Percentiles rank a stretch among this genome's conserved stretches.
These are phyloP conservation scores for Yamadazyma ubonensis DNA, from an alignment of 805 yeast genomes.

Conservation along the genomic window DNA sequence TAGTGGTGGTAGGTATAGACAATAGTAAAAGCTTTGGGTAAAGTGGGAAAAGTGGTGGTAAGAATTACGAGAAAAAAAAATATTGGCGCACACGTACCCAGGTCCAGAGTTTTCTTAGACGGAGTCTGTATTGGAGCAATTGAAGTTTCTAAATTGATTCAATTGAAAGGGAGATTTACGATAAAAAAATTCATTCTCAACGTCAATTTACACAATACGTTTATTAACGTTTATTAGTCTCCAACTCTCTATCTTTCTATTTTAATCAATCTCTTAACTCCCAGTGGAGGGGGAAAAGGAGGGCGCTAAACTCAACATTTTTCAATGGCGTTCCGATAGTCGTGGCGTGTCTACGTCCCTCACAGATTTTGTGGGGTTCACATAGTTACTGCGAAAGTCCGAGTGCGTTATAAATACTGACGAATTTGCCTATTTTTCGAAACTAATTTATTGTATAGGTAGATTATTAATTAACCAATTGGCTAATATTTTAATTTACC, in stretches of 20 bases:
- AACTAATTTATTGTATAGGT: not conserved
- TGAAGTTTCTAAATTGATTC: too few relatives aligned
- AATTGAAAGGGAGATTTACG: too few relatives aligned
- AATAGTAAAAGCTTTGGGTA: not conserved
- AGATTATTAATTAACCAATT: not conserved
- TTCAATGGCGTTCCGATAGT: not conserved
- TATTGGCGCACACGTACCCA: constrained; percentile 6
- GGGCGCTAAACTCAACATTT: constrained; percentile 5
- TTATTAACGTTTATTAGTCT: too few relatives aligned
- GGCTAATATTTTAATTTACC: too few relatives aligned
- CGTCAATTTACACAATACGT: not conserved
- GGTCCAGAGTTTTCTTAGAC: not conserved
- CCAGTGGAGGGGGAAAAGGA: constrained; percentile 4
- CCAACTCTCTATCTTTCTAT: too few relatives aligned
- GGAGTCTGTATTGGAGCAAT: too few relatives aligned
- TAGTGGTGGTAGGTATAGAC: too few relatives aligned
- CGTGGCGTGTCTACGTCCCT: constrained; percentile 2
- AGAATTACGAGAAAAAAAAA: constrained; percentile 1
- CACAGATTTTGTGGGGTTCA: constrained; percentile 12
- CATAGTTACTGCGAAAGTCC: constrained; percentile 6
- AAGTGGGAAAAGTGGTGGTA: constrained; percentile 7
- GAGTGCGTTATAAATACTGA: constrained; percentile 6
- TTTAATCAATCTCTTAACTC: constrained; percentile 1
- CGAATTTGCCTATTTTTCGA: not conserved
- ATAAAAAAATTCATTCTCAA: too few relatives aligned